Percentiles rank a stretch among this genome's conserved stretches.
Conservation (phyloP, 495 filamentous ascomycete species). For the Corynascus novoguineensis region DNA sequence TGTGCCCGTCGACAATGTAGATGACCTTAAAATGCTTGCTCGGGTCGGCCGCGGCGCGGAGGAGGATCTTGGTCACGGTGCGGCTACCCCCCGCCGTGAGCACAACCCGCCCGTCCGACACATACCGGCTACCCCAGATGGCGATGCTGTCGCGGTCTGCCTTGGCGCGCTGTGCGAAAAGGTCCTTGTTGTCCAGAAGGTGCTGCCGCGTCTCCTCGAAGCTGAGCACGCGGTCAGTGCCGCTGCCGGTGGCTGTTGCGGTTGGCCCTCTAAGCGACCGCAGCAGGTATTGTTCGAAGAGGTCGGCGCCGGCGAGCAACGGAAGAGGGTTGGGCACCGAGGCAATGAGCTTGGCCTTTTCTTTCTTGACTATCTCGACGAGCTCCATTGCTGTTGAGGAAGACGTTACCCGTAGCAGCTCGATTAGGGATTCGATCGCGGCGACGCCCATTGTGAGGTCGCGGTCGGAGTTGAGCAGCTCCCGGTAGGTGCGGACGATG, state of each 20-base stretch:
- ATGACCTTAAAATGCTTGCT: slow-evolving; percentile 71
- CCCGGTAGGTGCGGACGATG: slow-evolving; percentile 50
- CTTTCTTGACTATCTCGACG: slow-evolving; percentile 70
- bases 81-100: slow-evolving; percentile 83
- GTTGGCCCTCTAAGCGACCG: slow-evolving; percentile 45
- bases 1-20: slow-evolving; percentile 59
- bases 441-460: slow-evolving; percentile 93
- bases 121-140: slow-evolving; percentile 64
- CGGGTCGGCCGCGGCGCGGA: slow-evolving; percentile 59
- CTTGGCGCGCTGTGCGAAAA: slow-evolving; percentile 86
- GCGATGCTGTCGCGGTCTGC: slow-evolving; percentile 78
- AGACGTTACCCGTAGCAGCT: slow-evolving; percentile 67
- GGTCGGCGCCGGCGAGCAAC: slow-evolving; percentile 85
- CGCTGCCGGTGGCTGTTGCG: slow-evolving; percentile 38
- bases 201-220: slow-evolving; percentile 80
- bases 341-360: slow-evolving; percentile 59
- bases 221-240: slow-evolving; percentile 54
- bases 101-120: slow-evolving; percentile 69
- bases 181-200: slow-evolving; percentile 70
- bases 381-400: slow-evolving; percentile 89
- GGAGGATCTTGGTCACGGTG: slow-evolving; percentile 71
- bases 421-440: slow-evolving; percentile 87
- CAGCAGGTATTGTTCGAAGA: slow-evolving; percentile 92
- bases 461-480: slow-evolving; percentile 56
- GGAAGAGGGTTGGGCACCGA: slow-evolving; percentile 82